Conservation (phyloP, 2,329 filamentous ascomycete genomes). For the Nigrospora sphaerica region DNA sequence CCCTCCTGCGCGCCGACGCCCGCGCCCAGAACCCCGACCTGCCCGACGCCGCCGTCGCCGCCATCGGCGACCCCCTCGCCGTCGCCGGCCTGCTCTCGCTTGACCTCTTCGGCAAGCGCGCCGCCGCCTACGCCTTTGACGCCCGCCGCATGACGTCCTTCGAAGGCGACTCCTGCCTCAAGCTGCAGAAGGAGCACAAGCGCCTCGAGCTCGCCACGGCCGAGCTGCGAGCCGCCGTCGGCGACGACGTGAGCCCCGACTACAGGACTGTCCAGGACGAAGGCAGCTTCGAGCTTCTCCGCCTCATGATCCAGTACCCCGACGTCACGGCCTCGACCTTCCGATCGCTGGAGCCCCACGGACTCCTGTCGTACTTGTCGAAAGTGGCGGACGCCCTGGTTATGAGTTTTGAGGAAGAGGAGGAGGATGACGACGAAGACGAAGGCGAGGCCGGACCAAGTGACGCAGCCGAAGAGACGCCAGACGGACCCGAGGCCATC, state of each 20-base stretch:
- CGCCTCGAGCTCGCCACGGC: slow-evolving; percentile 60
- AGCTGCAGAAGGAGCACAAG: slow-evolving; percentile 77
- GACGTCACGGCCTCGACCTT: slow-evolving; percentile 56
- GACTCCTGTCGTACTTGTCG: slow-evolving; percentile 52
- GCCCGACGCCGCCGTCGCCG: neutral
- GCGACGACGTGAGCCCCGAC: slow-evolving; percentile 44
- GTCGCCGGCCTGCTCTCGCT: slow-evolving; percentile 8
- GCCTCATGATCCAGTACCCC: slow-evolving; percentile 54
- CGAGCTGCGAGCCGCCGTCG: slow-evolving; percentile 45
- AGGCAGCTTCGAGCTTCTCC: slow-evolving; percentile 41
- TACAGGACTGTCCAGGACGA: slow-evolving; percentile 7
- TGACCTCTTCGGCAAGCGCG: slow-evolving; percentile 41
- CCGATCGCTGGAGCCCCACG: slow-evolving; percentile 58
- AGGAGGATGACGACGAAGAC: slow-evolving; percentile 7
- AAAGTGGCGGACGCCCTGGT: slow-evolving; percentile 3
- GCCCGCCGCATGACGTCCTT: slow-evolving; percentile 78
- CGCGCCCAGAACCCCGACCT: neutral
- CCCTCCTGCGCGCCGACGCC: neutral
- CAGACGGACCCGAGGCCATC: slow-evolving; percentile 44
- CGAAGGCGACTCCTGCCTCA: slow-evolving; percentile 79
- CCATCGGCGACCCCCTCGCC: slow-evolving; percentile 1
- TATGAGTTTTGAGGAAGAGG: slow-evolving; percentile 1
- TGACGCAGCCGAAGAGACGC: slow-evolving; percentile 32
- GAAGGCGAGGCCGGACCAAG: slow-evolving; percentile 3
- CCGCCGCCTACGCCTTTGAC: slow-evolving; percentile 55